Conservation (phyloP, 2,329 filamentous ascomycete genomes). For the Microsporum audouinii region DNA sequence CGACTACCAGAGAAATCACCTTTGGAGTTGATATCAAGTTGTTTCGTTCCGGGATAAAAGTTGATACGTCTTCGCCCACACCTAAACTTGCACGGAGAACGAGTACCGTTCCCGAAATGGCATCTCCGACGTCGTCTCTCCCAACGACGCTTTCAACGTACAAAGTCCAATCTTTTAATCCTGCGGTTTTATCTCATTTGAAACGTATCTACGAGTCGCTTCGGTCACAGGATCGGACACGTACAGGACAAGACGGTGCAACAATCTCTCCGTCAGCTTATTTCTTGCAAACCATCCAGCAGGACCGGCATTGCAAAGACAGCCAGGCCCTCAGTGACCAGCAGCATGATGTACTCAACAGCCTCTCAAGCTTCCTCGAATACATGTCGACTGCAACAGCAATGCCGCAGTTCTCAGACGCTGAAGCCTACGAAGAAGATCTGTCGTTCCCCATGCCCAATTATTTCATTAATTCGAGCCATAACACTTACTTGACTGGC, state of each 20-base stretch:
- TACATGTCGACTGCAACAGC: constrained; percentile 41
- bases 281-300: constrained; percentile 15
- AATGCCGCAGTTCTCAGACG: constrained; percentile 19
- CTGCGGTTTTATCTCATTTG: constrained; percentile 25
- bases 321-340: neutral
- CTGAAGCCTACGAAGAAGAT: constrained; percentile 41
- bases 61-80: neutral
- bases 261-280: constrained; percentile 1
- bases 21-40: neutral
- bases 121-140: neutral
- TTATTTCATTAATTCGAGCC: constrained; percentile 89
- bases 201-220: constrained; percentile 26
- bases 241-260: neutral
- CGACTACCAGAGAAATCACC: neutral
- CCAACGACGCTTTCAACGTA: neutral
- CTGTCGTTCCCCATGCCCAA: constrained; percentile 61
- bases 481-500: constrained; percentile 85
- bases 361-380: constrained; percentile 34
- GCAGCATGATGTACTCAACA: constrained; percentile 6
- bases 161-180: constrained; percentile 20
- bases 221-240: constrained; percentile 1
- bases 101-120: neutral
- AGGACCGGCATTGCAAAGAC: constrained; percentile 6
- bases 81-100: neutral
- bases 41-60: neutral